These are phyloP conservation scores for Cardamine resedifolia DNA, from an alignment of 345 rosid genomes.

Conservation along the genomic window DNA sequence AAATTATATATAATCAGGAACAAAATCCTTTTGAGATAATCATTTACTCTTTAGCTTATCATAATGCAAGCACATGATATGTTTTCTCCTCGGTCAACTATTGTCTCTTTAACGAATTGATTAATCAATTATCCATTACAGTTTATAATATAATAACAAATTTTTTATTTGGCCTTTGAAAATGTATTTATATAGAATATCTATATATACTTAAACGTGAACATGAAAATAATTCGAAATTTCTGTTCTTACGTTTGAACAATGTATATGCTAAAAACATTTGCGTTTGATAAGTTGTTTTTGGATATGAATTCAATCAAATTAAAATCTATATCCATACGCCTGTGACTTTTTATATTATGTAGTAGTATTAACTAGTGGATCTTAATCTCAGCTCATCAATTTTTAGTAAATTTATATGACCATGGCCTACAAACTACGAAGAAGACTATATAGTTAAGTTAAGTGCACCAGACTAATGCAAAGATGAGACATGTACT, in stretches of 20 bases:
- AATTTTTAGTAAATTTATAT: neutral
- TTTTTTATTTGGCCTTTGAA: neutral
- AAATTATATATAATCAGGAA: slow-evolving; percentile 33
- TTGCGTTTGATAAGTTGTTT: neutral
- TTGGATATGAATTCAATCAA: neutral
- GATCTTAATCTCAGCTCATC: neutral
- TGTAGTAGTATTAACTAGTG: neutral
- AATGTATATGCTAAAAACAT: neutral
- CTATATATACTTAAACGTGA: neutral
- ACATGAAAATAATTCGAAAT: neutral
- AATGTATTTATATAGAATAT: neutral
- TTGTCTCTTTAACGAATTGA: slow-evolving; percentile 34
- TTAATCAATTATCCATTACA: slow-evolving; percentile 33
- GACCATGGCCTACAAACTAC: neutral
- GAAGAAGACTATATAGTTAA: neutral
- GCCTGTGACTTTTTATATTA: neutral
- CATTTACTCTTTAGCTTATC: slow-evolving; percentile 40
- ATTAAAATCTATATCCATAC: neutral
- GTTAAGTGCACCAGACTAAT: neutral
- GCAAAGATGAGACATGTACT: neutral
- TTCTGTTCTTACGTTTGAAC: neutral
- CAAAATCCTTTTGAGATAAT: slow-evolving; percentile 38
- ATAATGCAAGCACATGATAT: slow-evolving; percentile 44
- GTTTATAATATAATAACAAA: slow-evolving; percentile 14
- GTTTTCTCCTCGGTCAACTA: slow-evolving; percentile 40